Base-by-base conservation (phyloP, 2,329 filamentous ascomycete species). In the Didymella exigua region DNA sequence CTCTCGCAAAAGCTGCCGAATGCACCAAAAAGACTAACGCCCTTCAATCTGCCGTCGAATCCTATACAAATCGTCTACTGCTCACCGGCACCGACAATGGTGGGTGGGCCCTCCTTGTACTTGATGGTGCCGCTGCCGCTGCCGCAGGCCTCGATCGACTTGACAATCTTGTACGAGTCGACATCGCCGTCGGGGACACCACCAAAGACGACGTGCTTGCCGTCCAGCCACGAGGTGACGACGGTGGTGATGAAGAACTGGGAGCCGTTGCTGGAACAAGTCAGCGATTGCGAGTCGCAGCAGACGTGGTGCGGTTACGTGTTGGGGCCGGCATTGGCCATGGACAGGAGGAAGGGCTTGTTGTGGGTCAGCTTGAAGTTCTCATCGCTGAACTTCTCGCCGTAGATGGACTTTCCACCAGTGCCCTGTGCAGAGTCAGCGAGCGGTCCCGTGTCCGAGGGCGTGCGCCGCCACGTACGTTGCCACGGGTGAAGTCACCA, bases 291-390 rank as follows among this genome's bases (percentile, higher is more conserved):
- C 26, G 16, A 8, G 4, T 7, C 58, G 19, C 9, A 23, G 38
- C 37, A 23, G 18, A 14, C 5, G 8, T 9, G 16, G 23, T 6
- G 18, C 40, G 75, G 82, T 74, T 80, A 86, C 84, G 93, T 98
- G 89, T 98, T 96, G 75, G 89, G 89, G 68, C 92, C 92, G 70
- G 92, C 90, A 80, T 96, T 96, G 77, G 92, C 92, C 92, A 96
- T 96, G 79, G 92, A 96, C 66, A 96, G 85, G 68, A 93, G 84
- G 82, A 88, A 90, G 61, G 89, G 88, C 70, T 82, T 80, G 77
- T 77, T 78, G 86, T 96, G 92, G 82, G 86, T 87, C 66, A 83
- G 75, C 60, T 79, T 74, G 84, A 96, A 96, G 88, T 96, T 96
- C 88, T 96, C 91, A 76, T 96, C 91, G 71, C 87, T 80, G 76